Evolutionary conservation across 306 rosid genomes (phyloP).

Genomic region (Arachis hypogaea): DNA sequence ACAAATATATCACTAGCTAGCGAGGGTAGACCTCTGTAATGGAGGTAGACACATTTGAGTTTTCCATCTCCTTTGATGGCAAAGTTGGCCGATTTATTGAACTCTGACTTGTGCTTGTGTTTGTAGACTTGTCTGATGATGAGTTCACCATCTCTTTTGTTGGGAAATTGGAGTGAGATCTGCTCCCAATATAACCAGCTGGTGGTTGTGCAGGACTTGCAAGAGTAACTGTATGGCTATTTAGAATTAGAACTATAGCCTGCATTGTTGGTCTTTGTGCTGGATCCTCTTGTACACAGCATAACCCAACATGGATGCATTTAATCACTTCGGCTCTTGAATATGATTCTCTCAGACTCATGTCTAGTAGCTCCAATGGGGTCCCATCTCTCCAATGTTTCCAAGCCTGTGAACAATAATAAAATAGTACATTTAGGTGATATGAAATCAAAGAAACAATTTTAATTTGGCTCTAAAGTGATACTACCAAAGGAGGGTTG

Average conservation of each 20-base stretch:
- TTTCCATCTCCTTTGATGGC: too few relatives aligned
- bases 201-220: constrained; percentile 42
- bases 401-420: constrained; percentile 50
- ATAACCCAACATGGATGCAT: constrained; percentile 59
- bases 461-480: not conserved
- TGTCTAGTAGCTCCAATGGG: constrained; percentile 48
- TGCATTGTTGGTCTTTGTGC: constrained; percentile 56
- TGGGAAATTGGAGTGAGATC: constrained; percentile 1
- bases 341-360: constrained; percentile 35
- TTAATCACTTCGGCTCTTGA: constrained; percentile 50
- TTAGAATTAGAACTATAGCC: constrained; percentile 51
- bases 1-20: too few relatives aligned
- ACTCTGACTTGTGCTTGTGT: not conserved
- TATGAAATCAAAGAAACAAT: not conserved
- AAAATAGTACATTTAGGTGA: not conserved
- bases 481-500: not conserved
- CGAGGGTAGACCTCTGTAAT: too few relatives aligned
- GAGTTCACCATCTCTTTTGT: not conserved
- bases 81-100: too few relatives aligned
- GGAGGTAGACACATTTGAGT: too few relatives aligned
- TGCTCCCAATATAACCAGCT: constrained; percentile 35
- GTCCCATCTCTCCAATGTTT: constrained; percentile 48
- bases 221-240: constrained; percentile 42
- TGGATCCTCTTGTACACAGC: constrained; percentile 58
- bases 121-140: constrained; percentile 19